Evolutionary conservation across 164 flowering plant genomes (phyloP), one percentile per base, ranked within the genome.

Genomic region (Chimonanthus praecox): DNA sequence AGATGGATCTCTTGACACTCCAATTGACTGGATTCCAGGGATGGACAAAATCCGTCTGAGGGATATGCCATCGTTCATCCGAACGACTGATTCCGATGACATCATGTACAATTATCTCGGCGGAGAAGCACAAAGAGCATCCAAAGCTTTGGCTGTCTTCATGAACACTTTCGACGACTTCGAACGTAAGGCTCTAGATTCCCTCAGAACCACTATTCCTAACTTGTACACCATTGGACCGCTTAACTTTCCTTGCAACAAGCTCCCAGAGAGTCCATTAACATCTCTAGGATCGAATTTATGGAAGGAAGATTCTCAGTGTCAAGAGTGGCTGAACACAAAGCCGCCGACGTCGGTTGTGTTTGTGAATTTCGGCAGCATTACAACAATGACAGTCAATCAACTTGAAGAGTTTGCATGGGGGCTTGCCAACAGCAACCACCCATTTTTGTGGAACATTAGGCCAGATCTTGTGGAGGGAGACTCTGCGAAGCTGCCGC

Each of bases 311-410:
- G 33, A 33, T 33, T 33, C 33, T 33, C 33, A 33, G 33, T 33
- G 33, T 33, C 33, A 33, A 33, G 33, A 33, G 33, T 33, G 33
- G 33, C 33, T 33, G 33, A 82, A 47, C 10, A 79, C 1, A 80
- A 81, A 64, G 77, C 76, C 10, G 79, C 82, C 21, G 73, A 68
- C 33, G 6, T 83, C 86, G 0, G 87, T 86, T 2, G 71, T 87
- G 13, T 84, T 83, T 49, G 90, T 87, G 49, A 86, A 87, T 49
- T 85, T 80, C 67, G 91, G 89, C 0, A 88, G 89, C 77, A 74
- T 83, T 4, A 73, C 85, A 0, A 82, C 80, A 0, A 72, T 86
- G 82, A 76, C 85, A 2, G 43, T 68, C 0, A 47, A 79, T 7
- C 88, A 88, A 64, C 70, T 85, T 4, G 64, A 71, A 7, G 89